Evolutionary conservation across 2,329 filamentous ascomycete genomes (phyloP), one percentile per base, ranked within the genome.

Genomic region (Aspergillus piperis): DNA sequence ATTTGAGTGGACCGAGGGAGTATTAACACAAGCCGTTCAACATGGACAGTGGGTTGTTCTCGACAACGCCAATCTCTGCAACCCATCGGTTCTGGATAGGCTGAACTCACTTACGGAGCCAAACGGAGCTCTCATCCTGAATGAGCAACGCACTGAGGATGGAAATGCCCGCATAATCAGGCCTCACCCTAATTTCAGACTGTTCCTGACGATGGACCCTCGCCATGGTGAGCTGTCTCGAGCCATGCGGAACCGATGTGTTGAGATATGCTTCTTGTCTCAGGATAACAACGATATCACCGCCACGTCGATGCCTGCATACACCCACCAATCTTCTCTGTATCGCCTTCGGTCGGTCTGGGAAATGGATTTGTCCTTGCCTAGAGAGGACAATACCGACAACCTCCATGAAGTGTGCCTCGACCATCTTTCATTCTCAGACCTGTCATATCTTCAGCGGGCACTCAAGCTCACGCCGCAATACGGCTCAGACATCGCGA

Each of bases 1-100:
- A 2, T 99, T 99, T 72, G 92, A 96, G 74, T 99, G 95, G 95
- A 87, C 96, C 2, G 94, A 99, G 73, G 95, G 96, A 59, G 86
- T 96, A 51, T 88, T 99, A 47, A 89, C 98, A 51, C 89, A 92
- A 68, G 94, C 95, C 44, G 82, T 98, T 10, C 85, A 96, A 70
- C 82, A 89, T 67, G 95, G 95, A 13, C 86, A 92, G 62, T 99
- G 95, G 95, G 82, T 99, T 17, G 88, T 99, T 10, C 86, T 99
- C 21, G 95, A 99, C 76, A 97, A 99, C 75, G 95, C 96, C 62
- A 99, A 99, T 71, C 84, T 99, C 59, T 99, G 96, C 79, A 97
- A 90, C 70, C 90, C 94, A 23, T 96, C 94, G 6, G 95, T 99
- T 1, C 84, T 99, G 8, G 95, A 99, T 76, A 86, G 96, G 63